These are phyloP conservation scores for Spathaspora sp. DNA, from an alignment of 1,139 yeast genomes.

Conservation along the genomic window DNA sequence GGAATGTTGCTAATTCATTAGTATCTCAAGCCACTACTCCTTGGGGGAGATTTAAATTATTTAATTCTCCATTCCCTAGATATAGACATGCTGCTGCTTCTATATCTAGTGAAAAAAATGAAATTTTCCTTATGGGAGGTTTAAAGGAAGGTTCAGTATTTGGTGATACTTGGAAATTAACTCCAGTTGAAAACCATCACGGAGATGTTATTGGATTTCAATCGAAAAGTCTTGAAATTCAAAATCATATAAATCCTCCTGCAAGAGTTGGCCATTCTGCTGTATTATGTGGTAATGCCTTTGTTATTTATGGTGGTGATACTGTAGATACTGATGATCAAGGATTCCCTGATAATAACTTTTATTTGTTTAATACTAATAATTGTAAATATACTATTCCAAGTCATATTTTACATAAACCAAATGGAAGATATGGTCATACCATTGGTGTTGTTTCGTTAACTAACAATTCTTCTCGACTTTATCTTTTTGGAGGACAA, in stretches of 20 bases:
- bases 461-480: slow-evolving; percentile 64
- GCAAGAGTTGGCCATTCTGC: slow-evolving; percentile 97
- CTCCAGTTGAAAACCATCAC: slow-evolving; percentile 35
- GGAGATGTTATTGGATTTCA: slow-evolving; percentile 35
- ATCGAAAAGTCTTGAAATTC: slow-evolving; percentile 63
- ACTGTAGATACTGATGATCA: slow-evolving; percentile 81
- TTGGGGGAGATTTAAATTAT: slow-evolving; percentile 72
- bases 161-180: slow-evolving; percentile 89
- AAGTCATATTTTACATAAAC: slow-evolving; percentile 76
- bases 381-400: slow-evolving; percentile 92
- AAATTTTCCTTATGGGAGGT: slow-evolving; percentile 91
- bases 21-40: slow-evolving; percentile 45
- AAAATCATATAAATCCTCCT: slow-evolving; percentile 66
- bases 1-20: neutral
- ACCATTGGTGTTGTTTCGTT: slow-evolving; percentile 63
- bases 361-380: slow-evolving; percentile 86
- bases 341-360: slow-evolving; percentile 82
- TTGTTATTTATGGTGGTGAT: slow-evolving; percentile 94
- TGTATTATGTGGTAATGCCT: slow-evolving; percentile 91
- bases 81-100: slow-evolving; percentile 89
- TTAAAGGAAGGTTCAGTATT: slow-evolving; percentile 88
- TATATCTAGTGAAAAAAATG: slow-evolving; percentile 75
- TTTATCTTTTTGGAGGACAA: slow-evolving; percentile 94
- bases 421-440: slow-evolving; percentile 94
- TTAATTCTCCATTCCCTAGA: slow-evolving; percentile 87